Base-by-base conservation (phyloP, 805 yeast genomes). In the Metschnikowia similis region DNA sequence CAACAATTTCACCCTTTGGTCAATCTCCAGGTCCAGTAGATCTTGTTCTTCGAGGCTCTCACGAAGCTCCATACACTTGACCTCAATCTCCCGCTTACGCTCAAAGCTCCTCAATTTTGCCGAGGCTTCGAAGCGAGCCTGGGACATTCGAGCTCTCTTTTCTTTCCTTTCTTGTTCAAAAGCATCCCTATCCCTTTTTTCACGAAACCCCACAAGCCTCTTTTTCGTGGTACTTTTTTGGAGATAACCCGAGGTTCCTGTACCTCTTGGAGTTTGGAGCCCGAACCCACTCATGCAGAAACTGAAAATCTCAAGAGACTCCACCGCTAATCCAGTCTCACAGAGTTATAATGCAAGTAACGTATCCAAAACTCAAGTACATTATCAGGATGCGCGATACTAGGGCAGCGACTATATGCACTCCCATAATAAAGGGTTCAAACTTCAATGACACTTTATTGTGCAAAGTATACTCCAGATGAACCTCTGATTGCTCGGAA, bases 211-310 rank as follows among this genome's bases (percentile, higher is more conserved):
- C 13, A 60, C 61, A 16, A 51, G 50, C 28, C 51, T 46, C 31
- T 53, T 51, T 35, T 55, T 59, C 0, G 75, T 62, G 1, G 64
- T 59, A 54, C 72, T 82, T 53, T 72, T 70, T 56, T 82, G 84
- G 2, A 83, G 75, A 56, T 74, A 72, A 0, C 88, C 88, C 26
- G 84, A 81, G 0, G 88, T 83, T 0, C 84, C 83, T 0, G 85
- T 71, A 0, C 88, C 87, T 55, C 84, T 67, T 0, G 84, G 79
- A 0, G 80, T 75, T 38, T 71, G 72, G 21, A 82, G 66, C 0
- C 85, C 85, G 39, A 82, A 75, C 5, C 84, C 83, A 58, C 79
- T 45, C 46, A 43, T 42, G 6, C 6, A 8, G 10, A 7, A 36
- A 8, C 10, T 17, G 1, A 35, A 36, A 21, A 13, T 10, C 11